Conservation (phyloP, 331 rosid species). For the Rosa hybrid region DNA sequence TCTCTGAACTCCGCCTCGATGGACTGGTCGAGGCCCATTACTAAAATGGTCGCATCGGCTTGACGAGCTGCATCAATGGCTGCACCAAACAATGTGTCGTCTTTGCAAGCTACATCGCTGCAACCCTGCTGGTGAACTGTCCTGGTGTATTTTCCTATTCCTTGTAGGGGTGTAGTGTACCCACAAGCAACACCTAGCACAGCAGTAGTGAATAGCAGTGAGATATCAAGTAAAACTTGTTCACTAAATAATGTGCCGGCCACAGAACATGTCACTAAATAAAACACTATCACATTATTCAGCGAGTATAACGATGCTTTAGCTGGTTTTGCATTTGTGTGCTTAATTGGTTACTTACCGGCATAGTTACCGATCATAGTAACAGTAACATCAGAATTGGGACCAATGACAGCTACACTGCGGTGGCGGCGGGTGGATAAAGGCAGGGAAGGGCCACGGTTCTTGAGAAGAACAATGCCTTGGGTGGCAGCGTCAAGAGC, state of each 20-base stretch:
- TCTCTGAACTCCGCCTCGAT: conserved; percentile 75
- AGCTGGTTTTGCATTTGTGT: neutral
- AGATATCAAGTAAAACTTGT: neutral
- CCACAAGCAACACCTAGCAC: conserved; percentile 70
- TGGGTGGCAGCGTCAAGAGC: conserved; percentile 79
- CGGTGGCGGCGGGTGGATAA: conserved; percentile 50
- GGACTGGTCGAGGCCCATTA: conserved; percentile 83
- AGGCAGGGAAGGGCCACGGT: conserved; percentile 57
- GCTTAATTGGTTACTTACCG: conserved; percentile 34
- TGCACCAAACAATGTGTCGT: conserved; percentile 43
- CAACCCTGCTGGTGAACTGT: conserved; percentile 62
- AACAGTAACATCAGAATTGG: conserved; percentile 64
- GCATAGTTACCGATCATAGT: conserved; percentile 88
- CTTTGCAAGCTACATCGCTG: conserved; percentile 50
- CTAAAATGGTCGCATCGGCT: conserved; percentile 68
- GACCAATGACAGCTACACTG: conserved; percentile 79
- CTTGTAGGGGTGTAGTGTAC: conserved; percentile 71
- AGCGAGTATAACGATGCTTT: neutral
- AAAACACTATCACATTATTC: no score
- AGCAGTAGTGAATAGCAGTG: neutral
- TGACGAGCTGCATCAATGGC: conserved; percentile 60
- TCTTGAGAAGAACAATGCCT: conserved; percentile 83
- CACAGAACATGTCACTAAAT: neutral
- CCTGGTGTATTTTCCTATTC: conserved; percentile 53
- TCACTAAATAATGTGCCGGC: neutral